A percentile compares a stretch with the other conserved stretches of the same genome.
Conservation (phyloP, 306 rosid species). For the Abrus pulchellus region DNA sequence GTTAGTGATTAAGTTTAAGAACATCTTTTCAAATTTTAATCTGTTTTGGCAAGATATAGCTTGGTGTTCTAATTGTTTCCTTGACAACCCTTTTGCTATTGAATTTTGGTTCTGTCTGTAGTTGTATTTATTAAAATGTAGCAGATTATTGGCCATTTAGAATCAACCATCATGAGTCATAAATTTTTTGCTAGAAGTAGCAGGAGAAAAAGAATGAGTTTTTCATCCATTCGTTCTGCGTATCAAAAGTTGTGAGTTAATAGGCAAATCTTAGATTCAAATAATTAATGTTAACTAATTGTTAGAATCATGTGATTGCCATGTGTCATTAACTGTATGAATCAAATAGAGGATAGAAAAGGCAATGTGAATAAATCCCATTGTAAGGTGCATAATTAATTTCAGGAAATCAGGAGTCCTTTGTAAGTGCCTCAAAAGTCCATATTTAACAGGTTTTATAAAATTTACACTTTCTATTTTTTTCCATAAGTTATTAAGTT, state of each 20-base stretch:
- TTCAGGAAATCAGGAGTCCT: neutral
- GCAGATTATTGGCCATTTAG: constrained; percentile 14
- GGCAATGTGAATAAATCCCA: neutral
- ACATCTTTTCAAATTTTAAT: constrained; percentile 1
- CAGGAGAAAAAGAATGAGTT: neutral
- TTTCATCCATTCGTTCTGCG: neutral
- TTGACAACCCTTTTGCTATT: constrained; percentile 3
- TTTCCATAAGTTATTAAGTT: too few relatives aligned
- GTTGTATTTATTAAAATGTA: neutral
- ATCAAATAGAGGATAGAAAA: constrained; percentile 23
- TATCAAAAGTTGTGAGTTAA: neutral
- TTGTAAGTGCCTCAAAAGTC: neutral
- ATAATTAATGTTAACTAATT: neutral
- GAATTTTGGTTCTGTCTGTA: constrained; percentile 1
- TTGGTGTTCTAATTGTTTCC: constrained; percentile 18
- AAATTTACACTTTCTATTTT: neutral
- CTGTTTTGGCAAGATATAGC: constrained; percentile 1
- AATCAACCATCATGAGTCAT: constrained; percentile 1
- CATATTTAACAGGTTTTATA: neutral
- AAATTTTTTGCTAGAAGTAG: neutral
- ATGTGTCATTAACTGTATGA: neutral
- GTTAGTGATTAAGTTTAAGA: neutral
- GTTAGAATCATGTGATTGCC: neutral
- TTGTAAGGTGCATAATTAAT: neutral
- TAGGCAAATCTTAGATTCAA: neutral